These are phyloP conservation scores for Xylaria grammica DNA, from an alignment of 495 filamentous ascomycete species.

Conservation along the genomic window DNA sequence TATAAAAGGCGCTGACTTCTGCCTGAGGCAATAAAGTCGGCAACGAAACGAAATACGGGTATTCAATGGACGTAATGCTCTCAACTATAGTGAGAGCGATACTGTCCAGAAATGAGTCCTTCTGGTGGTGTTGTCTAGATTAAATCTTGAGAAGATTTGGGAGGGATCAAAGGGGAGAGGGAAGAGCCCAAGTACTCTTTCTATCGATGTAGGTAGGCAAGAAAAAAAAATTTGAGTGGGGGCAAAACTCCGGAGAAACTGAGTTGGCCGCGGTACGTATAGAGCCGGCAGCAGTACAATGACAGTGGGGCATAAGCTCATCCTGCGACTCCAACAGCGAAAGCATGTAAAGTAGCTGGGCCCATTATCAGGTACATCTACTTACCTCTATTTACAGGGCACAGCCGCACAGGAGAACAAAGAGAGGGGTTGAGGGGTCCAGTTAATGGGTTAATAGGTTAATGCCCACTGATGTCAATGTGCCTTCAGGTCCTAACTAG, in stretches of 20 bases:
- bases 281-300: neutral
- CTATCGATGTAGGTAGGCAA: conserved; percentile 23
- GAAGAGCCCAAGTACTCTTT: conserved; percentile 29
- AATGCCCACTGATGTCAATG: conserved; percentile 6
- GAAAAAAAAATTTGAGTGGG: conserved; percentile 44
- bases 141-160: conserved; percentile 37
- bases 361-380: conserved; percentile 1
- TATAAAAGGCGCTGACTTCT: conserved; percentile 47
- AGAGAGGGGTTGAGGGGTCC: conserved; percentile 19
- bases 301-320: neutral
- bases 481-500: neutral
- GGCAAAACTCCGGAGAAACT: conserved; percentile 39
- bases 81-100: conserved; percentile 51
- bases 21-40: conserved; percentile 43
- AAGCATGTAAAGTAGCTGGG: neutral
- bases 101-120: conserved; percentile 40
- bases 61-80: conserved; percentile 49
- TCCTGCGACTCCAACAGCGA: neutral
- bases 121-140: conserved; percentile 33
- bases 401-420: conserved; percentile 1
- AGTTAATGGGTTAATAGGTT: too few species aligned
- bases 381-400: neutral
- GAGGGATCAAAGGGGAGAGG: conserved; percentile 37
- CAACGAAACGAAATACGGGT: conserved; percentile 45
- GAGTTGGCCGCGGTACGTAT: conserved; percentile 12